A percentile compares a stretch with the other conserved stretches of the same genome.
Conservation (phyloP, 169 alveolate genomes). For the Toxoplasma gondii region DNA sequence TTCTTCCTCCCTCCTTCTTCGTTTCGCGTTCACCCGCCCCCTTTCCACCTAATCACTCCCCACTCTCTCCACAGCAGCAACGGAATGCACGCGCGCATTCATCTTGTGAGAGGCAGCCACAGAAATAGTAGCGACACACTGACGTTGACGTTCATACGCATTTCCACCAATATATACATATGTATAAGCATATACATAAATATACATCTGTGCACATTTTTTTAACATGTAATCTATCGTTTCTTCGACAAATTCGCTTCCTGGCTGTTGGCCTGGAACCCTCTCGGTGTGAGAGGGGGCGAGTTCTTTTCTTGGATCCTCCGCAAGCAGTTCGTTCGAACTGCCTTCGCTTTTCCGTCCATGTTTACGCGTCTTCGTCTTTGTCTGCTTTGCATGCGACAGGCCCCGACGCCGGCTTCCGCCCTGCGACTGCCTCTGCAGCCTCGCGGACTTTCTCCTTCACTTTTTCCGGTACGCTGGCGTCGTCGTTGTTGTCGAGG, state of each 20-base stretch:
- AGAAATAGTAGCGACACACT: neutral
- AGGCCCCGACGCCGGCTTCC: neutral
- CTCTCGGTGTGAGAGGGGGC: too few relatives aligned
- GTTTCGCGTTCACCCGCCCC: too few relatives aligned
- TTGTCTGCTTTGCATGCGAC: neutral
- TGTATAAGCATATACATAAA: neutral
- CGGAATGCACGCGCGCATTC: too few relatives aligned
- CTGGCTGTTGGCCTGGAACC: neutral
- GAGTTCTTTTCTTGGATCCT: too few relatives aligned
- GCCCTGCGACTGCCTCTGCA: slow-evolving; percentile 13
- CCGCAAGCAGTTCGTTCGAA: too few relatives aligned
- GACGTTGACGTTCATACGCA: neutral
- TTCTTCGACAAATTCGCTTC: neutral
- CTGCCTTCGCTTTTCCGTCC: neutral
- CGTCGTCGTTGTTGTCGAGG: slow-evolving; percentile 22
- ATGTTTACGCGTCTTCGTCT: neutral
- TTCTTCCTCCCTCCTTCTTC: too few relatives aligned
- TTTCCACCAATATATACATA: neutral
- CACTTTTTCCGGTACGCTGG: neutral
- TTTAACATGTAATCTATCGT: neutral
- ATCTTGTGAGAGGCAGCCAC: too few relatives aligned
- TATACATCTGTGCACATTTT: neutral
- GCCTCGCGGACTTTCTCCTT: slow-evolving; percentile 3
- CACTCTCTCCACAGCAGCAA: too few relatives aligned
- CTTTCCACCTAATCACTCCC: too few relatives aligned